Evolutionary conservation across 2,329 filamentous ascomycete species (phyloP), one percentile per base, ranked within the genome.

Genomic region (Colletotrichum kahawae): DNA sequence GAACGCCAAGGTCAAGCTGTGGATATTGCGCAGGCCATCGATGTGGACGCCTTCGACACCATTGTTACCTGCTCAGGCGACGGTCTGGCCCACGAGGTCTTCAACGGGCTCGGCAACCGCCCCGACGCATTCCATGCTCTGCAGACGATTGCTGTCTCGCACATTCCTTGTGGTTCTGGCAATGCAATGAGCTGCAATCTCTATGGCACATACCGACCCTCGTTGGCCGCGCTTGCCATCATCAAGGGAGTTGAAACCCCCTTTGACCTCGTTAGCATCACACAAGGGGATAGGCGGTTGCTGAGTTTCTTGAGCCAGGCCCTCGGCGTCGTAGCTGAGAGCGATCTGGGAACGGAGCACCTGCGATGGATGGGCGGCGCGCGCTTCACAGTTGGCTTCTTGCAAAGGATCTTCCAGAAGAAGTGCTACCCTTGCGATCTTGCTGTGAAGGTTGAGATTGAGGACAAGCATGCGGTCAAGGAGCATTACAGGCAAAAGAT

Each of bases 111-210:
- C 36, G 95, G 91, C 16, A 93, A 92, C 84, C 92, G 95, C 51
- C 82, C 89, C 6, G 94, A 98, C 84, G 95, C 95, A 24, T 87
- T 89, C 36, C 90, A 90, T 70, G 97, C 96, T 0, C 85, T 99
- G 75, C 86, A 88, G 27, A 94, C 93, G 80, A 86, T 98, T 16
- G 95, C 97, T 1, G 92, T 99, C 3, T 93, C 93, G 27, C 95
- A 98, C 81, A 89, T 99, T 43, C 97, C 97, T 2, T 98, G 96
- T 81, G 97, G 97, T 16, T 97, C 95, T 65, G 97, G 97, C 7
- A 99, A 99, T 83, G 97, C 95, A 27, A 94, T 98, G 92, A 94
- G 95, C 77, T 93, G 94, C 86, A 98, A 98, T 83, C 86, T 97
- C 62, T 95, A 95, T 78, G 97, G 96, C 7, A 96, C 95, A 1